Conservation (phyloP, 768 basidiomycete species). For the Amanita molliuscula region DNA sequence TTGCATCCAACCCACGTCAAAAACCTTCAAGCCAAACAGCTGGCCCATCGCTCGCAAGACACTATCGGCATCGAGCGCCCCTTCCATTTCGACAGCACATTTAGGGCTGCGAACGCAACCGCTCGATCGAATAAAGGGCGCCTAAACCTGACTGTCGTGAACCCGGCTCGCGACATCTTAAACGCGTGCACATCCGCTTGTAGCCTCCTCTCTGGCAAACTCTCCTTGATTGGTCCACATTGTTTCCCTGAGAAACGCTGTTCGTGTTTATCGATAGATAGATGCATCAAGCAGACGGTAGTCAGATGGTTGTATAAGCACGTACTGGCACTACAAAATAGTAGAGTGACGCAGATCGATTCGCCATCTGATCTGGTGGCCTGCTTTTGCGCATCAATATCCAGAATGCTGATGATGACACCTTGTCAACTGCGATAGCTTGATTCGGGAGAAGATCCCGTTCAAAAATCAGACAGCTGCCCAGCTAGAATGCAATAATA, state of each 20-base stretch:
- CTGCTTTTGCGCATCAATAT: neutral
- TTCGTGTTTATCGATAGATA: neutral
- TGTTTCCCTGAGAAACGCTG: conserved; percentile 49
- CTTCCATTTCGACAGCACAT: conserved; percentile 41
- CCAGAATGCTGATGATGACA: conserved; percentile 27
- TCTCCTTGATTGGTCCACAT: conserved; percentile 56
- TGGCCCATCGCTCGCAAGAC: conserved; percentile 26
- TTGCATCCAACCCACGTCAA: conserved; percentile 1
- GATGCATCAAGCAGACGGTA: no score
- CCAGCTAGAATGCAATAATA: conserved; percentile 28
- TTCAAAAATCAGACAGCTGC: conserved; percentile 37
- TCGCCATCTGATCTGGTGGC: neutral
- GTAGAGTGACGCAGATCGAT: conserved; percentile 37
- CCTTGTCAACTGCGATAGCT: conserved; percentile 43
- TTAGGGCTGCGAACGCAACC: neutral
- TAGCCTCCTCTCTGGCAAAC: conserved; percentile 45
- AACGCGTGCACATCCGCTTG: conserved; percentile 52
- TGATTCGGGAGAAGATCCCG: conserved; percentile 31
- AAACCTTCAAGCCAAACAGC: no score
- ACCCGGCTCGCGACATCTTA: conserved; percentile 49
- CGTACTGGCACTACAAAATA: conserved; percentile 46
- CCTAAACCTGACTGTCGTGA: conserved; percentile 48
- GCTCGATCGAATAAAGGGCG: conserved; percentile 1
- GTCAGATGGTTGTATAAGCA: conserved; percentile 4
- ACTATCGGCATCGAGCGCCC: conserved; percentile 54